A percentile compares a stretch with the other conserved stretches of the same genome.
phyloP scores from a whole-genome alignment of 2,329 filamentous ascomycete genomes.

The Lachnellula cervina region DNA sequence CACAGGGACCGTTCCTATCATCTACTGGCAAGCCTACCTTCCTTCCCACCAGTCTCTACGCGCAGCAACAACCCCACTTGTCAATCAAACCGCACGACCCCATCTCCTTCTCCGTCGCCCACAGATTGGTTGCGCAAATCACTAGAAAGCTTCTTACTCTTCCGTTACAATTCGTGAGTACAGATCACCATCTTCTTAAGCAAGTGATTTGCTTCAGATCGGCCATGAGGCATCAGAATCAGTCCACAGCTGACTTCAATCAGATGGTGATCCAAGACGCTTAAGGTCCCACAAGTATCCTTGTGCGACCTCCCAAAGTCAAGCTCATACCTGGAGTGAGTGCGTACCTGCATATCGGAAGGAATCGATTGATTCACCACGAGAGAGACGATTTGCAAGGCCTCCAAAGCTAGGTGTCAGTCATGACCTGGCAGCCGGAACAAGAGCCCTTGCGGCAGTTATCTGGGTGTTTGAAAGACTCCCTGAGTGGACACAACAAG shows the following conservation, averaged over 20 bases:
- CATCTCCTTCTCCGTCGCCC: not conserved
- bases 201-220: not conserved
- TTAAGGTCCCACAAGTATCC: conserved; percentile 30
- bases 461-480: conserved; percentile 83
- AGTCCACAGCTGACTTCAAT: conserved; percentile 14
- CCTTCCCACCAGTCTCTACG: not conserved
- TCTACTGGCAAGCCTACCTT: not conserved
- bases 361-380: conserved; percentile 16
- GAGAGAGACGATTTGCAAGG: conserved; percentile 17
- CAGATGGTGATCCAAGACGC: conserved; percentile 26
- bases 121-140: not conserved
- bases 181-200: not conserved
- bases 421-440: conserved; percentile 90
- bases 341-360: conserved; percentile 30
- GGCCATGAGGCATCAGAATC: not conserved
- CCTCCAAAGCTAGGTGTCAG: conserved; percentile 17
- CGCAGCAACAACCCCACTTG: conserved; percentile 2
- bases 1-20: not conserved
- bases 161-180: conserved; percentile 3
- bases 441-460: conserved; percentile 86
- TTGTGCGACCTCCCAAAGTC: conserved; percentile 28
- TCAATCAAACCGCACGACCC: not conserved
- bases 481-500: conserved; percentile 77
- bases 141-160: not conserved
- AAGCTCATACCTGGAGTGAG: conserved; percentile 18